Percentiles rank a stretch among this genome's conserved stretches.
These are phyloP conservation scores for Crithidia expoeki DNA, from an alignment of 208 protist genomes.

Conservation along the genomic window DNA sequence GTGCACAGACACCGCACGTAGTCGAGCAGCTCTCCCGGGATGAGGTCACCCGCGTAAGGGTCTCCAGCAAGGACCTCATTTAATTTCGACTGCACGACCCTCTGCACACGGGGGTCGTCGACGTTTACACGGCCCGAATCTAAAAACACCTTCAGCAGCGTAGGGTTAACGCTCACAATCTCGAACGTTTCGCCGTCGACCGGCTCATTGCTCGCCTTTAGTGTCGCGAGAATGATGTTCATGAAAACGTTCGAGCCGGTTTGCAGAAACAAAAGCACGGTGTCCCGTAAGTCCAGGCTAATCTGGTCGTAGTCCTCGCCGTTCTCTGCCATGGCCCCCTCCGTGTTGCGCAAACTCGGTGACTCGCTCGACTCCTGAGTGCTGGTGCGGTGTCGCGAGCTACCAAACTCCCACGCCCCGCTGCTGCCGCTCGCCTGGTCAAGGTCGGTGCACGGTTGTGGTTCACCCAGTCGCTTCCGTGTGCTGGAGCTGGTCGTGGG, in stretches of 20 bases:
- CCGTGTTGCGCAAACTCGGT: slow-evolving; percentile 6
- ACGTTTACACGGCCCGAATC: slow-evolving; percentile 66
- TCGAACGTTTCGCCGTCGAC: slow-evolving; percentile 68
- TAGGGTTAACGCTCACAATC: slow-evolving; percentile 52
- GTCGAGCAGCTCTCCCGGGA: slow-evolving; percentile 55
- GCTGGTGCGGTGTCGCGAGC: slow-evolving; percentile 16
- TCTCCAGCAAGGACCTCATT: slow-evolving; percentile 54
- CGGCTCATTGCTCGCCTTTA: slow-evolving; percentile 54
- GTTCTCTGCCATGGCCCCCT: slow-evolving; percentile 7
- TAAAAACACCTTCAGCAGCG: slow-evolving; percentile 67
- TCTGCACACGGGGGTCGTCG: slow-evolving; percentile 57
- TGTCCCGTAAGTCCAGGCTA: slow-evolving; percentile 74
- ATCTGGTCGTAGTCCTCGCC: slow-evolving; percentile 36
- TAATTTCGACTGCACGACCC: slow-evolving; percentile 77
- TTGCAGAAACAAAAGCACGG: slow-evolving; percentile 71
- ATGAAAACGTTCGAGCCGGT: slow-evolving; percentile 74
- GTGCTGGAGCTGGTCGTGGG: slow-evolving; percentile 13
- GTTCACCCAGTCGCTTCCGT: background rate
- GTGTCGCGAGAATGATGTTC: slow-evolving; percentile 86
- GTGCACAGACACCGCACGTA: slow-evolving; percentile 71
- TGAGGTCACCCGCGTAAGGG: slow-evolving; percentile 42
- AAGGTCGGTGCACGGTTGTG: background rate
- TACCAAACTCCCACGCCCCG: slow-evolving; percentile 31
- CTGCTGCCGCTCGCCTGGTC: slow-evolving; percentile 14
- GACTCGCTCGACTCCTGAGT: slow-evolving; percentile 21